These are phyloP conservation scores for Venturiaceae sp. DNA, from an alignment of 2,329 filamentous ascomycete species.

Conservation along the genomic window DNA sequence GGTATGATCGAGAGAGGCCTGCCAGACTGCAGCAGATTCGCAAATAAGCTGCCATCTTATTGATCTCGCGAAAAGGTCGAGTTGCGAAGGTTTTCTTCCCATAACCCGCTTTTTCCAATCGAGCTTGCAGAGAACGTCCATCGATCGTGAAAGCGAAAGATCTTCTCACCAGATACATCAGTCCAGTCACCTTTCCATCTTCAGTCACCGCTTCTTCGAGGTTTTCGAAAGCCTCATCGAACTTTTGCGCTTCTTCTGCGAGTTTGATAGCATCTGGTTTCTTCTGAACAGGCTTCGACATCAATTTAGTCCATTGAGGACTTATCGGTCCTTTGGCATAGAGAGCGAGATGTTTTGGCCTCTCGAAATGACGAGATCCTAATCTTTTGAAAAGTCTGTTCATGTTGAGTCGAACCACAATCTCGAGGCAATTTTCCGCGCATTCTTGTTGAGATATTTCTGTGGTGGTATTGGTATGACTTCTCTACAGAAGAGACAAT, in stretches of 20 bases:
- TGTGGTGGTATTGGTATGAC: background rate
- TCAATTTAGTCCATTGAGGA: background rate
- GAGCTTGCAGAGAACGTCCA: conserved; percentile 9
- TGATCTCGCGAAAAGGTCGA: conserved; percentile 7
- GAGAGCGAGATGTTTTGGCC: background rate
- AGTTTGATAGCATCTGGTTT: background rate
- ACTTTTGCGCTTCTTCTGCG: background rate
- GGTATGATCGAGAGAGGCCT: conserved; percentile 8
- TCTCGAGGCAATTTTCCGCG: background rate
- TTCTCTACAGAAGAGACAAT: background rate
- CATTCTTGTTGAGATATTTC: background rate
- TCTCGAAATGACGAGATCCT: conserved; percentile 1
- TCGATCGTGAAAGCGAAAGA: conserved; percentile 8
- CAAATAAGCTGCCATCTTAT: conserved; percentile 10
- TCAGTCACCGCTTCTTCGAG: background rate
- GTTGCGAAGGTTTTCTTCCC: background rate
- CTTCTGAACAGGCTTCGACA: background rate
- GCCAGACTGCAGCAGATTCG: conserved; percentile 7
- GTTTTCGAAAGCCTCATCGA: background rate
- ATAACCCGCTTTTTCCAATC: conserved; percentile 7
- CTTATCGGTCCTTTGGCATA: conserved; percentile 1
- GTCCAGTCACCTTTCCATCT: background rate
- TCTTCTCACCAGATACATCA: conserved; percentile 2
- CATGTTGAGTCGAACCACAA: conserved; percentile 3
- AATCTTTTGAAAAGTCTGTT: conserved; percentile 2